phyloP scores from a whole-genome alignment of 2,329 filamentous ascomycete genomes.

The Phyllosticta paracitricarpa region DNA sequence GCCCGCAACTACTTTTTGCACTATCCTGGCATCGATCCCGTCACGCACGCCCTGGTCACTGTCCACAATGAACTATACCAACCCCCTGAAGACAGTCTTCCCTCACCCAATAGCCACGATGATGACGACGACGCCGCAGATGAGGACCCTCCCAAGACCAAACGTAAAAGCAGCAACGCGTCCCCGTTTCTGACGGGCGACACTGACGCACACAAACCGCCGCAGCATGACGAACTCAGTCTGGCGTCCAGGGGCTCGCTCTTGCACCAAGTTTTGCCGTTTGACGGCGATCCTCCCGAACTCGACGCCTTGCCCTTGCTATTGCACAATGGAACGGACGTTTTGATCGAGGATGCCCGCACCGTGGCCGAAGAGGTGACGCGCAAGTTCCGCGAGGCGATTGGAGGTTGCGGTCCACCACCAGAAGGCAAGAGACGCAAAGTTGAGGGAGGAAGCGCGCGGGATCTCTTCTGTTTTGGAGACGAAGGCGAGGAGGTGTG shows the following conservation, averaged over 20 bases:
- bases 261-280: constrained; percentile 13
- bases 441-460: constrained; percentile 32
- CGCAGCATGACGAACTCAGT: constrained; percentile 15
- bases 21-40: constrained; percentile 52
- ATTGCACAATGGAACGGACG: constrained; percentile 50
- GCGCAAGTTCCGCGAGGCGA: constrained; percentile 47
- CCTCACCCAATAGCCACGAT: background rate
- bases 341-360: constrained; percentile 32
- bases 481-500: constrained; percentile 21
- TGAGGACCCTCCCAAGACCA: constrained; percentile 15
- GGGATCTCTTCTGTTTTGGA: constrained; percentile 57
- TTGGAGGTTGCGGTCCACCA: constrained; percentile 53
- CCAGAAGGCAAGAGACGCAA: constrained; percentile 24
- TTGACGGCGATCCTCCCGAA: constrained; percentile 31
- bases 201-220: background rate
- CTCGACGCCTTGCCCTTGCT: constrained; percentile 48
- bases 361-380: constrained; percentile 44
- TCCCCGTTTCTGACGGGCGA: background rate
- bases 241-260: background rate
- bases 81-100: constrained; percentile 55
- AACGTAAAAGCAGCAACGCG: background rate
- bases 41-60: constrained; percentile 49
- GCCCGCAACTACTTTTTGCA: constrained; percentile 68
- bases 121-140: background rate
- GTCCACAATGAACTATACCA: constrained; percentile 68